Evolutionary conservation across 1,139 yeast species (phyloP).

Genomic region (Suhomyces yuchorum): DNA sequence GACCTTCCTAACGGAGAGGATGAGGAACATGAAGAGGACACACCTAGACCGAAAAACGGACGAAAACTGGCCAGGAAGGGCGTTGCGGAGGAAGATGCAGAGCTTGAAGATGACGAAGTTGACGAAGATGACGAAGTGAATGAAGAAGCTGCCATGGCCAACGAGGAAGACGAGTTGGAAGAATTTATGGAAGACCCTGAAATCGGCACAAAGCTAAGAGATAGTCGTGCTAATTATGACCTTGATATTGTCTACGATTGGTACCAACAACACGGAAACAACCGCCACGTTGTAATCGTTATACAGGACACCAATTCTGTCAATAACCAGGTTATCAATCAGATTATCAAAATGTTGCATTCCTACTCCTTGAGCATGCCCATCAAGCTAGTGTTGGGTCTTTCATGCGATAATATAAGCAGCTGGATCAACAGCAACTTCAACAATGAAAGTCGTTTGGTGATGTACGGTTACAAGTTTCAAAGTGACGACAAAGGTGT

Average conservation of each 20-base stretch:
- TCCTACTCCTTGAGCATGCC: slow-evolving; percentile 40
- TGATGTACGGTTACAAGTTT: slow-evolving; percentile 46
- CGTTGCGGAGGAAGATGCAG: slow-evolving; percentile 16
- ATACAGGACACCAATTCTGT: slow-evolving; percentile 70
- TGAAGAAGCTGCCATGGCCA: slow-evolving; percentile 14
- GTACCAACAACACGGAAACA: slow-evolving; percentile 24
- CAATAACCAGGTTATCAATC: slow-evolving; percentile 51
- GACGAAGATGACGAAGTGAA: slow-evolving; percentile 15
- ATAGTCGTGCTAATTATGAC: slow-evolving; percentile 50
- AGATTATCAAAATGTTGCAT: slow-evolving; percentile 50
- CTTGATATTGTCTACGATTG: slow-evolving; percentile 54
- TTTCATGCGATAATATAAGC: slow-evolving; percentile 50
- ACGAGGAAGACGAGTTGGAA: neutral
- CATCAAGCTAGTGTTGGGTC: slow-evolving; percentile 52
- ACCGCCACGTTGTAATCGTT: slow-evolving; percentile 40
- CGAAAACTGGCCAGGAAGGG: neutral
- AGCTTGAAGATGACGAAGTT: slow-evolving; percentile 15
- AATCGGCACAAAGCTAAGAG: slow-evolving; percentile 14
- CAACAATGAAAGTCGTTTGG: slow-evolving; percentile 33
- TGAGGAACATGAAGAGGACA: slow-evolving; percentile 19
- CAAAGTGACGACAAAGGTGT: slow-evolving; percentile 45
- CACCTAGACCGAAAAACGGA: neutral
- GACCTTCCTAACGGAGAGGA: slow-evolving; percentile 17
- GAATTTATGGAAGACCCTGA: slow-evolving; percentile 1
- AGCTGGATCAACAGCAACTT: slow-evolving; percentile 41